phyloP scores from a whole-genome alignment of 495 filamentous ascomycete genomes.

The Letharia columbiana region DNA sequence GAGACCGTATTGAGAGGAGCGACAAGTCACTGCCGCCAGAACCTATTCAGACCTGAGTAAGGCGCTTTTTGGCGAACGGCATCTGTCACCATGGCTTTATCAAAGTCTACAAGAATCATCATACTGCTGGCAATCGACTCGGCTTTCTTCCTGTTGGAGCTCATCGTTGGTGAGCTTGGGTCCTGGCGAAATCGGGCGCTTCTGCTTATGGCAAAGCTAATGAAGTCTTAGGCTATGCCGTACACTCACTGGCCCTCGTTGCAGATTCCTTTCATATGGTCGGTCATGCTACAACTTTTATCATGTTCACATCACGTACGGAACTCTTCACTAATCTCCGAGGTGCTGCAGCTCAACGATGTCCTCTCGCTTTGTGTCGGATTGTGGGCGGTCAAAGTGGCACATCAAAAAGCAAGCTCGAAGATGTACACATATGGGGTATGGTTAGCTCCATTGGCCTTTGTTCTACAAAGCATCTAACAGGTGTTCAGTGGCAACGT shows the following conservation, averaged over 20 bases:
- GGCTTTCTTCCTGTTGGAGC: conserved; percentile 80
- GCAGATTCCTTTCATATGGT: conserved; percentile 99
- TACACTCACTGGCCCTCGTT: conserved; percentile 84
- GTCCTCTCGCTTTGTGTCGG: conserved; percentile 88
- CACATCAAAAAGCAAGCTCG: conserved; percentile 64
- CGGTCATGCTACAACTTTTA: not conserved
- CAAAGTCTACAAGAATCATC: conserved; percentile 84
- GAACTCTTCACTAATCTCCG: not conserved
- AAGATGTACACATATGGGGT: conserved; percentile 92
- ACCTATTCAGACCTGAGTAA: not conserved
- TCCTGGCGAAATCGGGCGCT: not conserved
- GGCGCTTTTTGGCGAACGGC: not conserved
- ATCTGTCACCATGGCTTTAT: conserved; percentile 61
- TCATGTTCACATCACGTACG: not conserved
- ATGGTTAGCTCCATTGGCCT: conserved; percentile 32
- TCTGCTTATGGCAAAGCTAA: conserved; percentile 16
- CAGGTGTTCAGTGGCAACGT: conserved; percentile 69
- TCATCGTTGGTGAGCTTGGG: conserved; percentile 55
- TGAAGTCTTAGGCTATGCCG: conserved; percentile 52
- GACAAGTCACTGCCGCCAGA: not conserved
- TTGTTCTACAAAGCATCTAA: conserved; percentile 21
- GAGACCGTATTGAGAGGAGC: not conserved
- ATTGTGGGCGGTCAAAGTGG: conserved; percentile 89
- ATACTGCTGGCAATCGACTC: conserved; percentile 87
- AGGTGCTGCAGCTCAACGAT: conserved; percentile 67